Evolutionary conservation across 2,329 filamentous ascomycete species (phyloP).

Genomic region (Beauveria medogensis): DNA sequence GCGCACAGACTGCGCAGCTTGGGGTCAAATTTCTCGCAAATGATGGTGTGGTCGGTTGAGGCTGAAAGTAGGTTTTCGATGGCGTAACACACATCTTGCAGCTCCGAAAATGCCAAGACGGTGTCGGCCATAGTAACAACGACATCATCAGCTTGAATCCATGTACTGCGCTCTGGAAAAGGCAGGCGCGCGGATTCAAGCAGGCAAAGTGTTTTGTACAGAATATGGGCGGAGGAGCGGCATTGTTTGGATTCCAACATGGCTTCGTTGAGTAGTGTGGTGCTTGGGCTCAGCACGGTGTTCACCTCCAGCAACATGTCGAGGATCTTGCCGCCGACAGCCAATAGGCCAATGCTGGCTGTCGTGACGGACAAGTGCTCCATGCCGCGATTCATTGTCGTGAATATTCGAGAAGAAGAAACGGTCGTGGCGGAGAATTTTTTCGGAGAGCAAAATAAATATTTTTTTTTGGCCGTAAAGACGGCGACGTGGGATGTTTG

Average conservation of each 20-base stretch:
- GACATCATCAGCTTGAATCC: slow-evolving; percentile 28
- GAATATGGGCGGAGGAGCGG: slow-evolving; percentile 28
- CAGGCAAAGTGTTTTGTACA: slow-evolving; percentile 27
- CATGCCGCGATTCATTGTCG: slow-evolving; percentile 8
- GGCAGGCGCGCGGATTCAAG: slow-evolving; percentile 26
- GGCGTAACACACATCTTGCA: slow-evolving; percentile 23
- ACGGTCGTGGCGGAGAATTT: neutral
- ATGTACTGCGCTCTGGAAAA: slow-evolving; percentile 26
- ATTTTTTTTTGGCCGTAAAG: slow-evolving; percentile 1
- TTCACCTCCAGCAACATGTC: slow-evolving; percentile 29
- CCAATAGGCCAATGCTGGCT: slow-evolving; percentile 29
- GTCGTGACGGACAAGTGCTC: slow-evolving; percentile 27
- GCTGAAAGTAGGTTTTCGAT: slow-evolving; percentile 18
- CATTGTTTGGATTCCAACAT: slow-evolving; percentile 30
- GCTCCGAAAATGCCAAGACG: slow-evolving; percentile 27
- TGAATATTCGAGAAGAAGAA: neutral
- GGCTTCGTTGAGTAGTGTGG: slow-evolving; percentile 22
- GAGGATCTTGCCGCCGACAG: slow-evolving; percentile 26
- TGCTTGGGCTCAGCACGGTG: slow-evolving; percentile 20
- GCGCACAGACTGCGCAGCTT: slow-evolving; percentile 23
- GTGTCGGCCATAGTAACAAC: slow-evolving; percentile 28
- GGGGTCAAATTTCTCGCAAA: slow-evolving; percentile 12
- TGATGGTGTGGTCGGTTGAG: slow-evolving; percentile 14
- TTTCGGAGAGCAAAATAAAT: neutral
- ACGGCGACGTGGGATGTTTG: slow-evolving; percentile 9